These are phyloP conservation scores for Cercis canadensis DNA, from an alignment of 306 rosid genomes.

Conservation along the genomic window DNA sequence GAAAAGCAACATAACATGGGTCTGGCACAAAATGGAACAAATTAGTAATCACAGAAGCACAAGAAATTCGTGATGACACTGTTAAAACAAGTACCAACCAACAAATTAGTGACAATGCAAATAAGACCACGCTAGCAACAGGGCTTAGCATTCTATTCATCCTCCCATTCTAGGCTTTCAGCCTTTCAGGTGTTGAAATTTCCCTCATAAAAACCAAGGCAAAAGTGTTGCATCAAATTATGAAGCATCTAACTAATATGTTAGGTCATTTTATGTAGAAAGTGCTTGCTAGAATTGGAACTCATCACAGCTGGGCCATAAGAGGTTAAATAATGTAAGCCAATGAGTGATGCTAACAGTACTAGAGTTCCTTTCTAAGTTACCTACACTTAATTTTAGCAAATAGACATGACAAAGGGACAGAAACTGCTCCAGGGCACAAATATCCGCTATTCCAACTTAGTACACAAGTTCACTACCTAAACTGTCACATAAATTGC, in stretches of 20 bases:
- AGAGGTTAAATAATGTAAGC: too few relatives aligned
- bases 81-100: not conserved
- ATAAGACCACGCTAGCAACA: not conserved
- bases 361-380: not conserved
- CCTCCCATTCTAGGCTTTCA: conserved; percentile 29
- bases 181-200: conserved; percentile 8
- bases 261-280: conserved; percentile 23
- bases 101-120: not conserved
- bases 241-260: conserved; percentile 17
- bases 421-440: conserved; percentile 18
- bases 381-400: not conserved
- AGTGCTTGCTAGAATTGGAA: not conserved
- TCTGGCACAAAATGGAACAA: conserved; percentile 50
- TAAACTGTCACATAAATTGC: conserved; percentile 2
- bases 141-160: conserved; percentile 18
- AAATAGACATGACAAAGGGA: conserved; percentile 17
- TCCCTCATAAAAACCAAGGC: conserved; percentile 21
- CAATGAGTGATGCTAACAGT: too few relatives aligned
- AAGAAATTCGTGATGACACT: conserved; percentile 14
- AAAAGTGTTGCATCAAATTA: conserved; percentile 11
- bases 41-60: conserved; percentile 34
- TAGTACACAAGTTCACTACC: not conserved
- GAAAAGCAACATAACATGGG: conserved; percentile 65
- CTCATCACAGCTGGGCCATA: too few relatives aligned
- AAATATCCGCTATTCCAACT: not conserved